Evolutionary conservation across 257 asterid species (phyloP).

Genomic region (Handroanthus guayacan): DNA sequence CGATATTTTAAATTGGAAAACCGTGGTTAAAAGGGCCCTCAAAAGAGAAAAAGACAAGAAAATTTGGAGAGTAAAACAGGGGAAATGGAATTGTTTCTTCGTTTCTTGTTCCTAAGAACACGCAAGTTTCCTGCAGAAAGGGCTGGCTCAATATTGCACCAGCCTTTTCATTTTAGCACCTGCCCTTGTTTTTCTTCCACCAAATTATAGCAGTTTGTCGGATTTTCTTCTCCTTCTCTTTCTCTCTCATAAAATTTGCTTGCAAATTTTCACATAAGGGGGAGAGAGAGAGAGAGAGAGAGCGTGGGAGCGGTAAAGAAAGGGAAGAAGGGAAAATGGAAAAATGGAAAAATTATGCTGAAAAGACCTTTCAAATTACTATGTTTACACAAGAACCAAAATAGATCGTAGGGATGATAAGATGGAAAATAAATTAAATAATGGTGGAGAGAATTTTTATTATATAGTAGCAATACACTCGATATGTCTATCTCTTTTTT

Average conservation of each 20-base stretch:
- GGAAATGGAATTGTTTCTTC: constrained; percentile 15
- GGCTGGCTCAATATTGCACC: constrained; percentile 33
- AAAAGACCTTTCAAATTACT: constrained; percentile 25
- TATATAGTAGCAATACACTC: constrained; percentile 33
- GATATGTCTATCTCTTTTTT: not conserved
- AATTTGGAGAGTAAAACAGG: constrained; percentile 42
- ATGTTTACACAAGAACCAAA: constrained; percentile 5
- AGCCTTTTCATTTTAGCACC: constrained; percentile 7
- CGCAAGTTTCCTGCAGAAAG: constrained; percentile 30
- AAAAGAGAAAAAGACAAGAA: constrained; percentile 31
- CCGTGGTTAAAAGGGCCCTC: not conserved
- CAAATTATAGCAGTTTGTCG: constrained; percentile 13
- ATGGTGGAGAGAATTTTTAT: not conserved
- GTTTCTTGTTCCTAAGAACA: constrained; percentile 33
- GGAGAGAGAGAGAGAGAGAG: not conserved
- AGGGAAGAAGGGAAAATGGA: constrained; percentile 1
- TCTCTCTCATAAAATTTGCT: constrained; percentile 16
- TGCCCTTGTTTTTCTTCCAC: not conserved
- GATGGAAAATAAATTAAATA: constrained; percentile 13
- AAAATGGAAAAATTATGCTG: constrained; percentile 3
- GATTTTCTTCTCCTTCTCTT: constrained; percentile 23
- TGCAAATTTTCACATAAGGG: constrained; percentile 7
- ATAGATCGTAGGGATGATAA: not conserved
- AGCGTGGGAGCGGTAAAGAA: too few relatives aligned
- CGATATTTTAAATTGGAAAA: not conserved